phyloP scores from a whole-genome alignment of 257 asterid genomes.

The Verbena officinalis region DNA sequence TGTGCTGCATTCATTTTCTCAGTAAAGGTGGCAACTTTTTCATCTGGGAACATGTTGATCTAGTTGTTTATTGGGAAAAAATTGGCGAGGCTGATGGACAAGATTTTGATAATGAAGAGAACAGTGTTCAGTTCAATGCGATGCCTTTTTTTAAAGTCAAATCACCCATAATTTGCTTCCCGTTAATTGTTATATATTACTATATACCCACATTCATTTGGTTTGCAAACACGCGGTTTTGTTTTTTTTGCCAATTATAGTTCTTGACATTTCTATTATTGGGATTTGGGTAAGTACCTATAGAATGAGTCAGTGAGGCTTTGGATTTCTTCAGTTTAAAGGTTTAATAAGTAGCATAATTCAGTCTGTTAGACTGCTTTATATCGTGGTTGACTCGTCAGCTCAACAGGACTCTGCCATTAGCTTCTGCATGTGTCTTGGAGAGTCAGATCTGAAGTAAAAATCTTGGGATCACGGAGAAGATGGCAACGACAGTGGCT shows the following conservation, averaged over 20 bases:
- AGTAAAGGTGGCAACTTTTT: slow-evolving; percentile 8
- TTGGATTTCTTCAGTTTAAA: background rate
- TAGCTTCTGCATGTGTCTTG: slow-evolving; percentile 38
- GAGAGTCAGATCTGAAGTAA: slow-evolving; percentile 59
- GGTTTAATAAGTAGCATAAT: background rate
- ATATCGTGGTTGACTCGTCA: slow-evolving; percentile 37
- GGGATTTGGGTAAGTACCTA: slow-evolving; percentile 27
- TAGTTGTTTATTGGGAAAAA: background rate
- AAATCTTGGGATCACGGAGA: slow-evolving; percentile 48
- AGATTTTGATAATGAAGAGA: background rate
- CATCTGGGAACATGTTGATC: slow-evolving; percentile 30
- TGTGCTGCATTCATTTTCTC: slow-evolving; percentile 19
- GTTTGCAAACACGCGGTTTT: slow-evolving; percentile 7
- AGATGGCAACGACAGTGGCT: slow-evolving; percentile 81
- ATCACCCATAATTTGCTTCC: slow-evolving; percentile 1
- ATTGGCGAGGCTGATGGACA: background rate
- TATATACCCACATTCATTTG: slow-evolving; percentile 6
- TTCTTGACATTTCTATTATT: slow-evolving; percentile 5
- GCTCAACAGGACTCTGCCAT: slow-evolving; percentile 49
- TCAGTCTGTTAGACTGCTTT: slow-evolving; percentile 26
- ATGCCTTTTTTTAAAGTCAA: slow-evolving; percentile 21
- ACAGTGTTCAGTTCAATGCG: slow-evolving; percentile 7
- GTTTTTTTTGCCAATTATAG: background rate
- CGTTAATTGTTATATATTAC: background rate
- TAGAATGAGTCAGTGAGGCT: background rate